Evolutionary conservation across 306 rosid genomes (phyloP), one percentile per base, ranked within the genome.

Genomic region (Vachellia pachyceras): DNA sequence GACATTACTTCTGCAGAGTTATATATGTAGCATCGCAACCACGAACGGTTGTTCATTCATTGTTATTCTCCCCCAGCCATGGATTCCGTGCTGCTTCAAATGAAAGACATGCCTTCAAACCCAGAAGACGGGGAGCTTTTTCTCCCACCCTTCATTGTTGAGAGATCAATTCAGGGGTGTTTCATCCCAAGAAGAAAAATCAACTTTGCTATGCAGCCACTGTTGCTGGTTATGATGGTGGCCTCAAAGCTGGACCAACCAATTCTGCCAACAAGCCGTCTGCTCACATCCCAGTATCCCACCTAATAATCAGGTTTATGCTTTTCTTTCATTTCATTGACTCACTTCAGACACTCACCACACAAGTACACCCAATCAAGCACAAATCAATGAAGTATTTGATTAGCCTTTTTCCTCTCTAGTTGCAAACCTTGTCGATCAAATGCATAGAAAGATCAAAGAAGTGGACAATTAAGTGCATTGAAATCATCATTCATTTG

Each of bases 81-180:
- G 82, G 79, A 50, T 54, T 3, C 29, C 57, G 80, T 75, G 25
- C 13, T 66, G 14, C 5, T 37, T 66, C 5, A 6, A 20, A 66
- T 67, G 69, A 41, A 33, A 4, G 79, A 77, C 12, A 25, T 47
- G 50, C 80, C 87, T 40, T 73, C 71, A 11, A 77, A 77, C 44
- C 81, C n/a, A 3, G 65, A 86, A 10, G 57, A 73, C 50, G 79
- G 79, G 17, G 47, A 83, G 45, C 25, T 40, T 45, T 80, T 83
- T 82, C 36, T 86, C 22, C 83, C 87, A 35, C 42, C 72, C 69
- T 80, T 77, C 73, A 39, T 83, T 42, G 75, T 77, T 12, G 12
- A 77, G 85, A 86, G 61, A 63, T 83, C 4, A 44, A 57, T 47
- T 42, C 52, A 40, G 39, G 80, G 22, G 10, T 14, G 0, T 1